Evolutionary conservation across 192 early-diverging fungal genomes (phyloP).

Genomic region (Backusella tarrabulga): DNA sequence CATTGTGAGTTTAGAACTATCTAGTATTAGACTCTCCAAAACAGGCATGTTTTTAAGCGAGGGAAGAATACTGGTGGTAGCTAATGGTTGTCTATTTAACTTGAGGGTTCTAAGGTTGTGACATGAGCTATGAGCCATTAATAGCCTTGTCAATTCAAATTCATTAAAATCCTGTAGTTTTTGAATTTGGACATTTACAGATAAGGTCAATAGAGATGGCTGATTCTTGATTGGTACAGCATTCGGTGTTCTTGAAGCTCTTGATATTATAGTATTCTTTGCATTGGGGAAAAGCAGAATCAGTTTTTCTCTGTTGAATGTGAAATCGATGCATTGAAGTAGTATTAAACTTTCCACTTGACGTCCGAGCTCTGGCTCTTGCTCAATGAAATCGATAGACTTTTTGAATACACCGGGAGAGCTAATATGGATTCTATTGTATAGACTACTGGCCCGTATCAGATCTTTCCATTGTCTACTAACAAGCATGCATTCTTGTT

Average conservation of each 20-base stretch:
- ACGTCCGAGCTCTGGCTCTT: not conserved
- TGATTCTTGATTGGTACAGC: not conserved
- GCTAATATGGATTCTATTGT: not conserved
- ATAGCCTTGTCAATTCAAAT: not conserved
- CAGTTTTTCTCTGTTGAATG: not conserved
- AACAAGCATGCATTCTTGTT: no score
- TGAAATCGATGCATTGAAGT: not conserved
- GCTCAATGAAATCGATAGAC: not conserved
- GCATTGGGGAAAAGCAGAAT: not conserved
- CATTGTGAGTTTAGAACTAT: not conserved
- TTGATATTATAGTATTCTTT: not conserved
- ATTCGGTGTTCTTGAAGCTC: not conserved
- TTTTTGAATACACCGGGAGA: not conserved
- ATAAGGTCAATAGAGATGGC: not conserved
- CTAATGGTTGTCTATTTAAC: not conserved
- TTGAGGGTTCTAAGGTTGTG: not conserved
- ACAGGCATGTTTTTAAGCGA: not conserved
- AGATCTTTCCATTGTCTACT: not conserved
- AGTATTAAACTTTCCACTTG: not conserved
- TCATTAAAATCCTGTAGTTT: not conserved
- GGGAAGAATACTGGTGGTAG: not conserved
- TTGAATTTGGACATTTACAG: not conserved
- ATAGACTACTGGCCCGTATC: not conserved
- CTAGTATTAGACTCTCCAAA: not conserved
- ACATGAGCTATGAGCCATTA: not conserved